Base-by-base conservation (phyloP, 306 rosid genomes). In the Cucurbita maxima region DNA sequence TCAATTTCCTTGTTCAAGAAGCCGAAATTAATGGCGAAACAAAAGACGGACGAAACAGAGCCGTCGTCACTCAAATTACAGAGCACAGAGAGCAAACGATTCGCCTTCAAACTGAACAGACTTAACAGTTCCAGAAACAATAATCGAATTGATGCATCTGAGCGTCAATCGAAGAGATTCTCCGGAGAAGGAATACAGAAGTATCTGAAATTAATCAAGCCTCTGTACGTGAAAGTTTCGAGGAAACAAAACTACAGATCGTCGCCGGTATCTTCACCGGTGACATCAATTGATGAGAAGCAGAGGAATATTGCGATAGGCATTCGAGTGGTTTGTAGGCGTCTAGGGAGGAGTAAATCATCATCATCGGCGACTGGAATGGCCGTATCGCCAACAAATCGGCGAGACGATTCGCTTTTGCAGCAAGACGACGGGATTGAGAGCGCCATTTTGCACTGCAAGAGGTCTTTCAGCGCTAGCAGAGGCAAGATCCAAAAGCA, bases 361-460 rank as follows among this genome's bases (percentile, higher is more conserved):
- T 77, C 92, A n/a, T 79, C 88, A 10, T 63, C 83, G 56, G 77
- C 44, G 1, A 5, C 58, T 60, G 86, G 69, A 13, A 58, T 83
- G 58, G 75, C 57, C 5, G 57, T 81, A 68, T 74, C 82, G 40
- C 83, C 87, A 63, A 83, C 80, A 59, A 86, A 76, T 16, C 82
- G 83, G 78, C 85, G 88, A 74, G 88, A 90, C 60, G 98, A 94
- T 61, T 86, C 98, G 52, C 78, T 90, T 63, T 66, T 76, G 78
- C 84, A 76, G 70, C 98, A 94, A 14, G 72, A 87, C 53, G 97
- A 90, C 82, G 98, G 97, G 34, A 94, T 94, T 8, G 95, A 94
- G 75, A 82, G 98, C 57, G 98, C 98, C 72, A 94, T 94, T 68
- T 81, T 94, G 19, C 97, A 94, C 74, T 94, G 98, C 92, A 94